Conservation (phyloP, 225 moss, liverwort and hornwort genomes). For the Takakia lepidozioides region DNA sequence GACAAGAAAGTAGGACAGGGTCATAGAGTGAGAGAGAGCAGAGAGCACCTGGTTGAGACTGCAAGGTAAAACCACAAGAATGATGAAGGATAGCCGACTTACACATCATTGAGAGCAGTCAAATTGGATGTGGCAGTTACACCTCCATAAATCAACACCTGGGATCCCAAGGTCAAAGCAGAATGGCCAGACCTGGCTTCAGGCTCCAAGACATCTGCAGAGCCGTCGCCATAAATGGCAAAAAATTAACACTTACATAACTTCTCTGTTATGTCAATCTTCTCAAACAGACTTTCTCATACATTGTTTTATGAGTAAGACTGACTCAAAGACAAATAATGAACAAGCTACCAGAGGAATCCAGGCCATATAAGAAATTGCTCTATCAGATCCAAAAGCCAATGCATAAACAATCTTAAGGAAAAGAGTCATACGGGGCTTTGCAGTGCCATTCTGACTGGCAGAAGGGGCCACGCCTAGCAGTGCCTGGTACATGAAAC, state of each 20-base stretch:
- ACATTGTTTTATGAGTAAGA: too few relatives aligned
- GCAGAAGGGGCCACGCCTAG: slow-evolving; percentile 53
- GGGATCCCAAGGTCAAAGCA: slow-evolving; percentile 28
- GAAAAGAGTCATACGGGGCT: slow-evolving; percentile 54
- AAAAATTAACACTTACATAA: too few relatives aligned
- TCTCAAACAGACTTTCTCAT: too few relatives aligned
- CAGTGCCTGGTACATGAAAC: slow-evolving; percentile 57
- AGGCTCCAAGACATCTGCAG: slow-evolving; percentile 19
- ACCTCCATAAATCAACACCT: slow-evolving; percentile 37
- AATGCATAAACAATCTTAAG: slow-evolving; percentile 21
- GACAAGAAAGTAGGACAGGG: too few relatives aligned
- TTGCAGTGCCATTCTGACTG: slow-evolving; percentile 54
- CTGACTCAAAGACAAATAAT: too few relatives aligned
- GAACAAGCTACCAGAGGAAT: too few relatives aligned
- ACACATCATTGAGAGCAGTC: slow-evolving; percentile 37
- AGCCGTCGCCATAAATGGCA: too few relatives aligned
- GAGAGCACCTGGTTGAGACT: neutral
- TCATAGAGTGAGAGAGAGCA: too few relatives aligned
- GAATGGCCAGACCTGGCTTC: slow-evolving; percentile 27
- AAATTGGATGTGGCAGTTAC: slow-evolving; percentile 27
- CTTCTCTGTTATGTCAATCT: slow-evolving; percentile 26
- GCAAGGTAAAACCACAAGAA: slow-evolving; percentile 10
- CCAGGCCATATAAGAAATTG: too few relatives aligned
- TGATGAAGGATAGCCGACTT: slow-evolving; percentile 10
- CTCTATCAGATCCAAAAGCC: slow-evolving; percentile 35